Base-by-base conservation (phyloP, 140 eudicot species). In the Anethum foeniculum region DNA sequence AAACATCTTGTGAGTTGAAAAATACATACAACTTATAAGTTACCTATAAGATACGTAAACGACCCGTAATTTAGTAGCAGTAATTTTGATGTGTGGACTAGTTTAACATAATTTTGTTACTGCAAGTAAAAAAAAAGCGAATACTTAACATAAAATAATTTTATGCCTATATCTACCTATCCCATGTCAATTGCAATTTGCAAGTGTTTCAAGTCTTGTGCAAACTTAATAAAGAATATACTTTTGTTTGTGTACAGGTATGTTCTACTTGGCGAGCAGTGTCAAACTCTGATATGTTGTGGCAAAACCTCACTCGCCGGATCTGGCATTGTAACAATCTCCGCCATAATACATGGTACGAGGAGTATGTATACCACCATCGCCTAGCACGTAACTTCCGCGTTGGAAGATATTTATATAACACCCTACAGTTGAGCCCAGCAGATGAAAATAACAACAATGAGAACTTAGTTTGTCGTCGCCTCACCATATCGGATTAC, bases 241-340 rank as follows among this genome's bases (percentile, higher is more conserved):
- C 6, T 11, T 7, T 11, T 75, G 11, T 25, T 65, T 82, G 62
- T 13, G 6, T 67, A 77, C 91, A 90, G 97, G 97, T 93, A 3
- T 93, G 97, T 83, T 82, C 91, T 12, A 91, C 94, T 27, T 93
- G 97, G 97, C 87, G 89, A 84, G 90, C 90, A 0, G 88, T 85
- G 58, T 93, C 97, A 2, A 88, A 83, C 6, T 93, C 97, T 7
- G 94, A 93, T 72, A 88, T 86, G 60, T 86, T 93, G 60, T 93
- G 97, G 97, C 96, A 88, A 60, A 88, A 83, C 82, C 88, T 93
- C 16, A 88, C 91, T 6, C 90, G 89, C 13, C 84, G 76, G 2
- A 85, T 93, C 28, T 93, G 97, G 97, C 88, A 89, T 48, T 82
- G 88, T 21, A 79, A 77, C 80, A 84, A 52, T 49, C 96, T 82